phyloP scores from a whole-genome alignment of 805 yeast species.

The Metschnikowia koreensis region DNA sequence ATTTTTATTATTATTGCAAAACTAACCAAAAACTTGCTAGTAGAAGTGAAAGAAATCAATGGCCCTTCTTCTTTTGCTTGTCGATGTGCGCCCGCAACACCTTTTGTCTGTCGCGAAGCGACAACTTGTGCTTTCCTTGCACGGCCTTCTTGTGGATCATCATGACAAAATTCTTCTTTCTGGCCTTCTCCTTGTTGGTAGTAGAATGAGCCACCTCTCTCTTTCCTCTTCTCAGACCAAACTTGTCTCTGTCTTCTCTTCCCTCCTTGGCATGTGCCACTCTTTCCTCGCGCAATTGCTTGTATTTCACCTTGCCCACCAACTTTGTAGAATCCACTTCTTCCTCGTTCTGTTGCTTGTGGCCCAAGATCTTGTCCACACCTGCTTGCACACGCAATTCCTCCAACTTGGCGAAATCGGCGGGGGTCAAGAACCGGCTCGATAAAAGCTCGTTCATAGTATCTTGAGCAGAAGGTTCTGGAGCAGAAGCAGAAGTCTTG shows the following conservation, averaged over 20 bases:
- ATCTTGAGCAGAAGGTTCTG: slow-evolving; percentile 27
- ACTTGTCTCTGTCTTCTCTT: slow-evolving; percentile 86
- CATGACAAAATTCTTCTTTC: slow-evolving; percentile 99
- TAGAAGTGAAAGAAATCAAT: slow-evolving; percentile 26
- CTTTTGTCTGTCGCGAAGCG: slow-evolving; percentile 87
- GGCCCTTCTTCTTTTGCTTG: slow-evolving; percentile 88
- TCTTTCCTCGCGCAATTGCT: slow-evolving; percentile 87
- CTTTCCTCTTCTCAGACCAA: slow-evolving; percentile 84
- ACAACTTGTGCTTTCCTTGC: slow-evolving; percentile 88
- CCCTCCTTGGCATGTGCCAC: slow-evolving; percentile 86
- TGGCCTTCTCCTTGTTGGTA: slow-evolving; percentile 91
- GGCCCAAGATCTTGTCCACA: slow-evolving; percentile 72
- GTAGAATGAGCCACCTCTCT: slow-evolving; percentile 77
- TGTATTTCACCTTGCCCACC: slow-evolving; percentile 76
- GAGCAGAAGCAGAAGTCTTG: slow-evolving; percentile 26
- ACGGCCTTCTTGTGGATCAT: slow-evolving; percentile 94
- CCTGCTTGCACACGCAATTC: slow-evolving; percentile 86
- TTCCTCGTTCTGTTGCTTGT: slow-evolving; percentile 65
- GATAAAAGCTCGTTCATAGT: slow-evolving; percentile 56
- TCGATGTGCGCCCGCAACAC: slow-evolving; percentile 80
- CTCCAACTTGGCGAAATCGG: slow-evolving; percentile 93
- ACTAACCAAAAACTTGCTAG: background rate
- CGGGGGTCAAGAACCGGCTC: slow-evolving; percentile 88
- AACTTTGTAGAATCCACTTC: slow-evolving; percentile 75
- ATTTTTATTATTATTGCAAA: slow-evolving; percentile 5